Evolutionary conservation across 169 alveolate species (phyloP), one percentile per base, ranked within the genome.

Genomic region (Plasmodium cynomolgi): DNA sequence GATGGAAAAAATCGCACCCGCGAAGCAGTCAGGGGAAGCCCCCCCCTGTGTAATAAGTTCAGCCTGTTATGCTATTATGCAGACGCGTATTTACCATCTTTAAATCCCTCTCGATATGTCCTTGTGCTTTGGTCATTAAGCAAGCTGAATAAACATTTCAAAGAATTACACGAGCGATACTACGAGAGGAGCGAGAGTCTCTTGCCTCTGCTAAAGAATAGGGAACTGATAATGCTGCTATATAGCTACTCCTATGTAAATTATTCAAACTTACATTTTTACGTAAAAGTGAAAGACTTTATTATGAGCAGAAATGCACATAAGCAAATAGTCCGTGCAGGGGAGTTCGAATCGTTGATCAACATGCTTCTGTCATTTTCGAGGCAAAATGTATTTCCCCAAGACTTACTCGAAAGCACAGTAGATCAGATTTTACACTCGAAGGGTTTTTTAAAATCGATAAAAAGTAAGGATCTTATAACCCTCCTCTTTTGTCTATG

Each of bases 41-140:
- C 11, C 68, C 13, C 74, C n/a, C 62, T 20, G 33, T 34, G 83
- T 80, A 79, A 39, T 72, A 37, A 58, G 31, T 68, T 90, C 34
- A 81, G 54, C 83, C 83, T 91, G 20, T 72, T 91, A 54, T 91
- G 39, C 31, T 20, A 23, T 13, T 91, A 91, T 91, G 95, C 95
- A 33, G 68, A 91, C 17, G 33, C 47, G 23, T 91, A 44, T 91
- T 91, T 91, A 20, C 85, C 91, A 13, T 34, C 62, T 13, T 29
- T 83, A 50, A 82, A 47, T 29, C 92, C 95, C 7, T 91, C 95
- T 9, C 75, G 95, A 8, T 83, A 81, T 91, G 92, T 91, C 37
- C 39, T 91, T 15, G 85, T 91, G 54, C 68, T 91, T 50, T 91
- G 95, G 95, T 68, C 95, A 7, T 82, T 91, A 72, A 82, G 95